phyloP scores from a whole-genome alignment of 345 rosid genomes.

The Boechera retrofracta region DNA sequence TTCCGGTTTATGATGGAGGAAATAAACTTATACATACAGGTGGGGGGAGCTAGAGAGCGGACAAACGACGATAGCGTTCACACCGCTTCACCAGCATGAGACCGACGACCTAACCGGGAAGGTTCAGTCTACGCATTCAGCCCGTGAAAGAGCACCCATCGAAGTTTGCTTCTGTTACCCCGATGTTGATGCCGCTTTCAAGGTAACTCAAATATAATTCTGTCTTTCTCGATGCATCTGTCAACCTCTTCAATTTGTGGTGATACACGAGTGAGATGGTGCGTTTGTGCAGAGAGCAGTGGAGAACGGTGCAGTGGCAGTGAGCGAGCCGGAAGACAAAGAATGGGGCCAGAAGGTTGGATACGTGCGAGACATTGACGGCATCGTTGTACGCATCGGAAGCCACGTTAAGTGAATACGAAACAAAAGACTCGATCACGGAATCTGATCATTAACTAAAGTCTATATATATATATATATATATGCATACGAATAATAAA shows the following conservation, averaged over 20 bases:
- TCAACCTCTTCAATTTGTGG: not conserved
- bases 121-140: slow-evolving; percentile 51
- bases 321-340: slow-evolving; percentile 73
- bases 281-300: slow-evolving; percentile 68
- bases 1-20: not conserved
- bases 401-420: slow-evolving; percentile 58
- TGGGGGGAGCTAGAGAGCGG: slow-evolving; percentile 95
- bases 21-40: slow-evolving; percentile 36
- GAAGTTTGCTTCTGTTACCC: slow-evolving; percentile 80
- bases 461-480: not conserved
- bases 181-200: slow-evolving; percentile 82
- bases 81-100: slow-evolving; percentile 79
- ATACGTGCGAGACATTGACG: slow-evolving; percentile 79
- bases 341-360: slow-evolving; percentile 96
- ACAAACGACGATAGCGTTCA: slow-evolving; percentile 82
- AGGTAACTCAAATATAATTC: slow-evolving; percentile 47
- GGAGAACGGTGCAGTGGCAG: slow-evolving; percentile 72
- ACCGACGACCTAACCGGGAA: slow-evolving; percentile 72
- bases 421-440: slow-evolving; percentile 13
- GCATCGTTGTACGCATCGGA: slow-evolving; percentile 71
- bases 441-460: slow-evolving; percentile 2
- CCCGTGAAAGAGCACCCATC: slow-evolving; percentile 52
- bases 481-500: slow-evolving; percentile 25
- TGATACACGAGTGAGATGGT: slow-evolving; percentile 7
- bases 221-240: not conserved